Conservation (phyloP, 2,329 filamentous ascomycete genomes). For the Cordyceps cicadae region DNA sequence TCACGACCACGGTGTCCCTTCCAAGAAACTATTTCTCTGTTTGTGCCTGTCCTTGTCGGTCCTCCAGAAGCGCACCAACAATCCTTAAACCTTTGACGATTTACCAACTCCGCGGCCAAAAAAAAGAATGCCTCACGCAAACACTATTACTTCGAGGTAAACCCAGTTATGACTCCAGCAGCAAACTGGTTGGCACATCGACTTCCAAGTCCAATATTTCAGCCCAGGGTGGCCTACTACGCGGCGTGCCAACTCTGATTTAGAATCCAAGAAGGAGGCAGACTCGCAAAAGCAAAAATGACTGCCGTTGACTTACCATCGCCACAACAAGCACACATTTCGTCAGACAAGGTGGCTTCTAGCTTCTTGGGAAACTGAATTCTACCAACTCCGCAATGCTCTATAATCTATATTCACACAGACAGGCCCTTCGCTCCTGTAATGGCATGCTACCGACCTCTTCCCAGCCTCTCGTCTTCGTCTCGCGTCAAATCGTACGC, state of each 20-base stretch:
- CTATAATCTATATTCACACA: conserved; percentile 7
- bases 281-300: conserved; percentile 4
- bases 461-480: conserved; percentile 68
- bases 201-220: too few relatives aligned
- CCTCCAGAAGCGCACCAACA: not conserved
- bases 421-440: not conserved
- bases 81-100: too few relatives aligned
- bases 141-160: too few relatives aligned
- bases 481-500: conserved; percentile 71
- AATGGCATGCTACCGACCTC: conserved; percentile 41
- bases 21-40: too few relatives aligned
- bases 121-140: too few relatives aligned
- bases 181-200: too few relatives aligned
- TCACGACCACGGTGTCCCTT: too few relatives aligned
- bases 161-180: too few relatives aligned
- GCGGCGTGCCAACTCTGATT: not conserved
- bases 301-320: not conserved
- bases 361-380: not conserved
- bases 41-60: too few relatives aligned
- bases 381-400: not conserved
- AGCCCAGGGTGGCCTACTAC: not conserved
- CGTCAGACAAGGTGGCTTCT: not conserved
- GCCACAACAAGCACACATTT: not conserved
- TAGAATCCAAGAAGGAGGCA: not conserved
- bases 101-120: too few relatives aligned